phyloP scores from a whole-genome alignment of 1,139 yeast species.

The Yamadazyma diddensiae region DNA sequence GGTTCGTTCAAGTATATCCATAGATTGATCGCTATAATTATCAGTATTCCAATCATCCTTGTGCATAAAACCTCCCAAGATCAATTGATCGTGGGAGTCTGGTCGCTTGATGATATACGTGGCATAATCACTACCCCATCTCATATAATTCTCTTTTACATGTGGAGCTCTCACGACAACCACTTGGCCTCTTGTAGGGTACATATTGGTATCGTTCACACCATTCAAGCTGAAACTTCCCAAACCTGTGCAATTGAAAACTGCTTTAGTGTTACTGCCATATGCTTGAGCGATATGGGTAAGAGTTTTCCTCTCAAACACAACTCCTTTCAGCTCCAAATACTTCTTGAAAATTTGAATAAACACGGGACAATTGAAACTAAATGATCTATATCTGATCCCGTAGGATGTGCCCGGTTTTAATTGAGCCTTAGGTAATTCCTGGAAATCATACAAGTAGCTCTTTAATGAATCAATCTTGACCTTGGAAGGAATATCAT shows the following conservation, averaged over 20 bases:
- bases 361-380: slow-evolving; percentile 54
- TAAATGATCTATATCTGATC: slow-evolving; percentile 55
- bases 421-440: slow-evolving; percentile 3
- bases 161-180: slow-evolving; percentile 61
- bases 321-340: slow-evolving; percentile 12
- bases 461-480: slow-evolving; percentile 9
- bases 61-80: slow-evolving; percentile 69
- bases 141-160: slow-evolving; percentile 44
- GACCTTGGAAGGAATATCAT: slow-evolving; percentile 18
- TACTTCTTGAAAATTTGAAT: slow-evolving; percentile 9
- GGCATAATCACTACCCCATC: slow-evolving; percentile 55
- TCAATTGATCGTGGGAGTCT: slow-evolving; percentile 45
- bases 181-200: slow-evolving; percentile 72
- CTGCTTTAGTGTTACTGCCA: slow-evolving; percentile 37
- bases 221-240: slow-evolving; percentile 61
- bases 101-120: slow-evolving; percentile 70
- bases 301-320: slow-evolving; percentile 19
- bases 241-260: slow-evolving; percentile 73
- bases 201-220: slow-evolving; percentile 50
- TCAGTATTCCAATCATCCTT: slow-evolving; percentile 56
- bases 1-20: slow-evolving; percentile 58
- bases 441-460: slow-evolving; percentile 13
- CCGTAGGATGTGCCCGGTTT: slow-evolving; percentile 48
- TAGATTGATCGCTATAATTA: slow-evolving; percentile 51
- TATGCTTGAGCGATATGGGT: slow-evolving; percentile 57